phyloP scores from a whole-genome alignment of 306 rosid genomes.

The Abrus precatorius region DNA sequence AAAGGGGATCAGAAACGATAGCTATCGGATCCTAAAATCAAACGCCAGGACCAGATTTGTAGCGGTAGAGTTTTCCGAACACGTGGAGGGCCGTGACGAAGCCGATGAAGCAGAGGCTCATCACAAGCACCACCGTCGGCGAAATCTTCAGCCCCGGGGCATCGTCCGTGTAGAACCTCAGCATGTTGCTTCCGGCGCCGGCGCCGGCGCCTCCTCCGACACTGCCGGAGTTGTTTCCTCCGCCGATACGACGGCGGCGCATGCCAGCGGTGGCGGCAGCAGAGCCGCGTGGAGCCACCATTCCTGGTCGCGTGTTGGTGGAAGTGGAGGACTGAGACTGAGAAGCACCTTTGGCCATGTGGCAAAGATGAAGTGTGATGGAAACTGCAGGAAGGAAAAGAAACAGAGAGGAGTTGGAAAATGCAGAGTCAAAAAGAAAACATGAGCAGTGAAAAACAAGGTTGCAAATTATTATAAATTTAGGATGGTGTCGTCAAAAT shows the following conservation, averaged over 20 bases:
- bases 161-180: slow-evolving; percentile 93
- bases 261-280: slow-evolving; percentile 91
- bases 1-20: slow-evolving; percentile 28
- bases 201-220: slow-evolving; percentile 52
- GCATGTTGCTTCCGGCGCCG: slow-evolving; percentile 66
- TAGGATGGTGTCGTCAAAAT: background rate
- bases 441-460: background rate
- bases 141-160: slow-evolving; percentile 92
- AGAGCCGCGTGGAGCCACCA: slow-evolving; percentile 87
- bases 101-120: slow-evolving; percentile 96
- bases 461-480: background rate
- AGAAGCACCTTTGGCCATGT: slow-evolving; percentile 89
- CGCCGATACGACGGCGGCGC: slow-evolving; percentile 82
- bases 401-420: background rate
- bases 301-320: slow-evolving; percentile 70
- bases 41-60: slow-evolving; percentile 56
- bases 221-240: slow-evolving; percentile 47
- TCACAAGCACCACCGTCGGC: slow-evolving; percentile 84
- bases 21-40: slow-evolving; percentile 38
- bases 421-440: background rate
- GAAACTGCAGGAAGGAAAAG: background rate
- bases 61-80: slow-evolving; percentile 74
- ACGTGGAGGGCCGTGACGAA: slow-evolving; percentile 93
- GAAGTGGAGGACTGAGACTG: slow-evolving; percentile 81
- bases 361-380: background rate